Percentiles rank a stretch among this genome's conserved stretches.
Conservation (phyloP, 345 rosid species). For the Populus tremula region DNA sequence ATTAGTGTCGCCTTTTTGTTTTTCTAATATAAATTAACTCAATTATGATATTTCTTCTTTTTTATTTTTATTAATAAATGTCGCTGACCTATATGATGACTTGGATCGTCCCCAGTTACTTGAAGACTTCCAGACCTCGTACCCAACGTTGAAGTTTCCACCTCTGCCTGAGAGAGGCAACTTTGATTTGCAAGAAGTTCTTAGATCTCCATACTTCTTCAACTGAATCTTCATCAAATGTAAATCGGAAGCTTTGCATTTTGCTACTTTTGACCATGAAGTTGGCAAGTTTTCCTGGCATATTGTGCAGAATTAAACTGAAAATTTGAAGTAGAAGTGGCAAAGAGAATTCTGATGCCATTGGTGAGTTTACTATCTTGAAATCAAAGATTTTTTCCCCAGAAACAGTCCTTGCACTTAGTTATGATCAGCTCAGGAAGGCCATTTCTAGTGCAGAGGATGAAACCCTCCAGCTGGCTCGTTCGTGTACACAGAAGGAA, state of each 20-base stretch:
- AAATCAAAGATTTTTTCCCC: neutral
- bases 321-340: neutral
- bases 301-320: neutral
- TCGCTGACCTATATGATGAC: conserved; percentile 12
- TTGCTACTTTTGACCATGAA: conserved; percentile 8
- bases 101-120: conserved; percentile 58
- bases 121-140: conserved; percentile 69
- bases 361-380: neutral
- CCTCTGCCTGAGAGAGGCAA: conserved; percentile 78
- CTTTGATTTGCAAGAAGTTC: conserved; percentile 74
- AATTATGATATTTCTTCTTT: neutral
- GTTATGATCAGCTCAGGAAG: neutral
- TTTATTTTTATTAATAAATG: neutral
- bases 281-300: neutral
- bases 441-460: neutral
- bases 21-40: neutral
- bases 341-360: neutral
- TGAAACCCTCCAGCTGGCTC: neutral
- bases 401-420: neutral
- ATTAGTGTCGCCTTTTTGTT: neutral
- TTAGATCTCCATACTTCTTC: conserved; percentile 81
- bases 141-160: conserved; percentile 71
- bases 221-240: conserved; percentile 47
- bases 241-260: conserved; percentile 7
- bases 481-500: neutral